phyloP scores from a whole-genome alignment of 2,329 filamentous ascomycete genomes.

The Cladophialophora chaetospira region DNA sequence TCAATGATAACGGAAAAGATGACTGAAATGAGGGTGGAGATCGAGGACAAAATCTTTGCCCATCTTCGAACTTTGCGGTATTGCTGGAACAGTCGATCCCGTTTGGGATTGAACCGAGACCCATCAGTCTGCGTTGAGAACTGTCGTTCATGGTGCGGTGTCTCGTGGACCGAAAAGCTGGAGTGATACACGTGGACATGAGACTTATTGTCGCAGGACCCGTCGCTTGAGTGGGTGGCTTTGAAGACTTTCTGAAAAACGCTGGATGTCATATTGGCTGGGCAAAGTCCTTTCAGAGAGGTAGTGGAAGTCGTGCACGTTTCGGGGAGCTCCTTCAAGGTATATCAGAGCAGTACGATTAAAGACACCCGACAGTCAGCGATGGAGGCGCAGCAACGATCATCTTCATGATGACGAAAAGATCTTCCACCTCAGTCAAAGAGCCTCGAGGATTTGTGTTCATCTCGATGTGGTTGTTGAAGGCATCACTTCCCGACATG shows the following conservation, averaged over 20 bases:
- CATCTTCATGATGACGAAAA: slow-evolving; percentile 1
- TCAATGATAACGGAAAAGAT: slow-evolving; percentile 11
- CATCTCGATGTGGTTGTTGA: background rate
- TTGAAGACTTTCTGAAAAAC: background rate
- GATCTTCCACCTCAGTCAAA: background rate
- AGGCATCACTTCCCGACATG: background rate
- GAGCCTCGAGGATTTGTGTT: background rate
- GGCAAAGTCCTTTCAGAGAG: too few species aligned
- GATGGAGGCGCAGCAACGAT: slow-evolving; percentile 7
- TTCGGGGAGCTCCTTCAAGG: background rate
- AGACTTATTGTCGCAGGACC: background rate
- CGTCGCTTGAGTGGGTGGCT: background rate
- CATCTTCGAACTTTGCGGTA: slow-evolving; percentile 1
- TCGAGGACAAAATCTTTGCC: background rate
- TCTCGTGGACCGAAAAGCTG: background rate
- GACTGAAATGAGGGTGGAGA: slow-evolving; percentile 8
- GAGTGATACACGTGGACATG: background rate
- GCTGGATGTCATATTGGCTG: background rate
- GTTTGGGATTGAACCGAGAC: background rate
- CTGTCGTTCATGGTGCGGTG: background rate
- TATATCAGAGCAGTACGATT: background rate
- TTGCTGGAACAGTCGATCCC: background rate
- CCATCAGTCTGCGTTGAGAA: background rate
- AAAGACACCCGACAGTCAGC: background rate
- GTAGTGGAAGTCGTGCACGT: background rate